Conservation (phyloP, 2,329 filamentous ascomycete genomes). For the Talaromyces marneffei region DNA sequence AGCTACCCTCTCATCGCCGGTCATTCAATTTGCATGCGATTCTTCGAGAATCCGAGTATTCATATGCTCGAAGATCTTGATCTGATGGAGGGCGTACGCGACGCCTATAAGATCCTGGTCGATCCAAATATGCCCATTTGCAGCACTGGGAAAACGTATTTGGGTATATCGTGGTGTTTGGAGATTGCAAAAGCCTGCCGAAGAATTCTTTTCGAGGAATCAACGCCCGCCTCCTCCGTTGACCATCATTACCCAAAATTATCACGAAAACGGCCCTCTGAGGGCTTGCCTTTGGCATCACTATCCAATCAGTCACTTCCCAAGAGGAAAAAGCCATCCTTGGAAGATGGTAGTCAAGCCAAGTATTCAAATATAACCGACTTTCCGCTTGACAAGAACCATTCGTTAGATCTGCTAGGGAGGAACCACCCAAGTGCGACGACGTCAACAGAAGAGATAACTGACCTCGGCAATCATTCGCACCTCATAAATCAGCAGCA, state of each 20-base stretch:
- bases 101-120: not conserved
- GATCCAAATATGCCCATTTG: not conserved
- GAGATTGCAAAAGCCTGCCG: not conserved
- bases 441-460: not conserved
- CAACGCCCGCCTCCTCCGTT: not conserved
- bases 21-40: slow-evolving; percentile 1
- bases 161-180: not conserved
- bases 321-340: not conserved
- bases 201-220: not conserved
- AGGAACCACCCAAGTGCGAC: not conserved
- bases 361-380: not conserved
- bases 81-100: not conserved
- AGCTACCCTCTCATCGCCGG: not conserved
- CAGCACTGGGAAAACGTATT: not conserved
- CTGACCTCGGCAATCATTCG: not conserved
- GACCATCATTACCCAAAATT: not conserved
- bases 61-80: not conserved
- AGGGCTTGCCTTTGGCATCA: not conserved
- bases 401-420: not conserved
- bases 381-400: not conserved
- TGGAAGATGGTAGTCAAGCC: not conserved
- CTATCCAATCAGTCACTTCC: not conserved
- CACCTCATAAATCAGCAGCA: not conserved
- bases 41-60: slow-evolving; percentile 1
- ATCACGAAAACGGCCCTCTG: not conserved